Percentiles rank a stretch among this genome's conserved stretches.
phyloP scores from a whole-genome alignment of 2,329 filamentous ascomycete species.

The Pseudogymnoascus sp. region DNA sequence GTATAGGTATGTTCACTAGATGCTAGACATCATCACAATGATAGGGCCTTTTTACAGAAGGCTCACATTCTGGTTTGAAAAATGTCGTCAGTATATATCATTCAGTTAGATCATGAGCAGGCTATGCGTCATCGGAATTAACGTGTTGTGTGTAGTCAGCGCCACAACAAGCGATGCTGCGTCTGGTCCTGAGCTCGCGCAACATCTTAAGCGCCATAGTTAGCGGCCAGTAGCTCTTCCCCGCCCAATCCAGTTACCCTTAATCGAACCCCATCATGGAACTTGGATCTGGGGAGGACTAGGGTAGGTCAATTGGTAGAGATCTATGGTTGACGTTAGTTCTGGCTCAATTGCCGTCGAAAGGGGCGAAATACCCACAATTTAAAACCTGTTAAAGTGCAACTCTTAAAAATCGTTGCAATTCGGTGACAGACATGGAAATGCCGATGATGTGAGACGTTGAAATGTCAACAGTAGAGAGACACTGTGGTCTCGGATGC shows the following conservation, averaged over 20 bases:
- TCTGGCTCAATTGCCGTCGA: constrained; percentile 2
- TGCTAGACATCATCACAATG: constrained; percentile 9
- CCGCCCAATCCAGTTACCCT: not conserved
- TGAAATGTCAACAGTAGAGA: not conserved
- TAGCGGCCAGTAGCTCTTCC: not conserved
- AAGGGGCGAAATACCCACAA: constrained; percentile 5
- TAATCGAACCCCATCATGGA: constrained; percentile 2
- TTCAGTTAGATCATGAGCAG: not conserved
- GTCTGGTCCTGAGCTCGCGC: not conserved
- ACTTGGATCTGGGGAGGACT: constrained; percentile 7
- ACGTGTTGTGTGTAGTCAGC: not conserved
- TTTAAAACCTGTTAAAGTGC: not conserved
- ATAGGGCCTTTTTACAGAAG: not conserved
- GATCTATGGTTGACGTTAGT: constrained; percentile 3
- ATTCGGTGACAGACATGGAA: not conserved
- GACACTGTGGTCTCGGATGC: not conserved
- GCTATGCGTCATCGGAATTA: not conserved
- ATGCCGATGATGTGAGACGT: not conserved
- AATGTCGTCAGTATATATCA: constrained; percentile 6
- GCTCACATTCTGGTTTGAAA: not conserved
- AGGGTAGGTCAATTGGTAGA: not conserved
- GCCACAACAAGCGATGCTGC: not conserved
- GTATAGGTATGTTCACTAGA: not conserved
- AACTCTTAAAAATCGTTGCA: not conserved
- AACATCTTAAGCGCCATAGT: not conserved